Conservation (phyloP, 306 rosid species). For the Cicer cuneatum region DNA sequence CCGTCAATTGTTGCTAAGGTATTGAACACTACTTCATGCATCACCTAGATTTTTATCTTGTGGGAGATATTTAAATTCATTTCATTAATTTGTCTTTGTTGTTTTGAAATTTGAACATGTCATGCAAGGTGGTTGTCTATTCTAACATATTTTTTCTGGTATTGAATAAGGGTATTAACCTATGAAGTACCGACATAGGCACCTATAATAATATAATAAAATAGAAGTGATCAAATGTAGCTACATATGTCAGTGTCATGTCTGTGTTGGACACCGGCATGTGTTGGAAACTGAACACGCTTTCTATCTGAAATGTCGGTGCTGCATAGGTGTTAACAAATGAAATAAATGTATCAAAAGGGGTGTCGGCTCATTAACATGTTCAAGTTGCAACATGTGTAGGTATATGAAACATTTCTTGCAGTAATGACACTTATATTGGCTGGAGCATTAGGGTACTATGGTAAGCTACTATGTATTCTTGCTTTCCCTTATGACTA, state of each 20-base stretch:
- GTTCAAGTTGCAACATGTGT: slow-evolving; percentile 35
- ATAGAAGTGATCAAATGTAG: no score
- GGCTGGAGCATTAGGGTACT: slow-evolving; percentile 71
- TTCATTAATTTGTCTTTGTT: not conserved
- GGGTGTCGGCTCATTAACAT: slow-evolving; percentile 10
- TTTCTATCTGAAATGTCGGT: no score
- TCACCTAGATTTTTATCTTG: slow-evolving; percentile 4
- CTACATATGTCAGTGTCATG: no score
- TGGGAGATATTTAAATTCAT: not conserved
- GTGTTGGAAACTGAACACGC: no score
- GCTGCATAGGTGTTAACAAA: slow-evolving; percentile 6
- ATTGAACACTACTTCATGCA: slow-evolving; percentile 29
- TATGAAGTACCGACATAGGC: not conserved
- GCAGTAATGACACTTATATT: slow-evolving; percentile 51
- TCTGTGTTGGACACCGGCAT: no score
- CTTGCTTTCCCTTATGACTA: slow-evolving; percentile 7
- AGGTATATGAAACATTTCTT: slow-evolving; percentile 69
- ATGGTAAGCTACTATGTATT: slow-evolving; percentile 52
- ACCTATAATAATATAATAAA: no score
- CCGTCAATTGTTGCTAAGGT: slow-evolving; percentile 66
- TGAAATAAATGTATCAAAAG: not conserved
- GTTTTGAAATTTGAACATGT: slow-evolving; percentile 1
- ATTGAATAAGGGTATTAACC: slow-evolving; percentile 13
- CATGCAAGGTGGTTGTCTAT: not conserved
- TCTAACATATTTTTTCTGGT: slow-evolving; percentile 2